phyloP scores from a whole-genome alignment of 1,284 basidiomycete species.

The Cutaneotrichosporon daszewskae region DNA sequence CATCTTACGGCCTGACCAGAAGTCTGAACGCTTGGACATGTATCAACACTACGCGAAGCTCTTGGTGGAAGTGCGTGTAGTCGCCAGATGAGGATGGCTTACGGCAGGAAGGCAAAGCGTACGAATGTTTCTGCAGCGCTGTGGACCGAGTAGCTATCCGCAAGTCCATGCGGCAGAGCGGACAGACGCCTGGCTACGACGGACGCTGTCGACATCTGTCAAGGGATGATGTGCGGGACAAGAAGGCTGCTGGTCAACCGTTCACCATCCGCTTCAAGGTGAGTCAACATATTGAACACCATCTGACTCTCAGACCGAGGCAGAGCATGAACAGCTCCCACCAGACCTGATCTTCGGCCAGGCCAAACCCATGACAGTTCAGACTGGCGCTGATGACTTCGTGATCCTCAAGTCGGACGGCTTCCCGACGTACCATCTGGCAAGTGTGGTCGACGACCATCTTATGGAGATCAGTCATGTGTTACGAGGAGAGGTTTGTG shows the following conservation, averaged over 20 bases:
- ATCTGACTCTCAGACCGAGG: slow-evolving; percentile 14
- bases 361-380: slow-evolving; percentile 20
- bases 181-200: slow-evolving; percentile 74
- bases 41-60: slow-evolving; percentile 69
- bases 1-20: slow-evolving; percentile 7
- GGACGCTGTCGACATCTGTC: slow-evolving; percentile 75
- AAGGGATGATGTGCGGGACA: slow-evolving; percentile 72
- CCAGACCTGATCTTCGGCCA: slow-evolving; percentile 31
- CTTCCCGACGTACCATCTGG: slow-evolving; percentile 95
- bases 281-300: slow-evolving; percentile 28
- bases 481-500: slow-evolving; percentile 76
- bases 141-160: slow-evolving; percentile 63
- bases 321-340: slow-evolving; percentile 17
- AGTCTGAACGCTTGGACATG: slow-evolving; percentile 83
- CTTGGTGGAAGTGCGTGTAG: slow-evolving; percentile 62
- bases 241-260: slow-evolving; percentile 67
- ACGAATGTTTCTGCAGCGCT: slow-evolving; percentile 86
- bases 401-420: slow-evolving; percentile 86
- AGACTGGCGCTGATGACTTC: slow-evolving; percentile 63
- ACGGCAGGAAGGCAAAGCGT: slow-evolving; percentile 72
- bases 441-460: slow-evolving; percentile 91
- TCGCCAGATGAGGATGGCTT: not conserved
- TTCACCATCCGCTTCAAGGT: slow-evolving; percentile 83
- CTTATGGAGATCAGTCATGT: slow-evolving; percentile 96
- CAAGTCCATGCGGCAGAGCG: slow-evolving; percentile 61